Evolutionary conservation across 176 grass and related monocot genomes (phyloP).

Genomic region (Triticum aestivum): DNA sequence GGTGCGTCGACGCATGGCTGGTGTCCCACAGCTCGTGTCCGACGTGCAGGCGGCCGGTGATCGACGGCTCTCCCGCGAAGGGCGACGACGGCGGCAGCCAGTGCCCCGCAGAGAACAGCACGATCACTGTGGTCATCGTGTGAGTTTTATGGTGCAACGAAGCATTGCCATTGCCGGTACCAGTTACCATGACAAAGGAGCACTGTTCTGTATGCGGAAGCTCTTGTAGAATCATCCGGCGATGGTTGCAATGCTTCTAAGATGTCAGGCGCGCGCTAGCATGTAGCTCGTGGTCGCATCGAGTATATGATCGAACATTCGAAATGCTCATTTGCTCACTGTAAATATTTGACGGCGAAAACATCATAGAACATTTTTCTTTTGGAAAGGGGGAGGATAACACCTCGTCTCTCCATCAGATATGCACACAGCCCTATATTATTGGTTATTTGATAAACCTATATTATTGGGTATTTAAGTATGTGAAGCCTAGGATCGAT

Average conservation of each 20-base stretch:
- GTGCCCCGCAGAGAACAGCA: not conserved
- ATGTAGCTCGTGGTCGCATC: not conserved
- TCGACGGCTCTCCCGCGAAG: not conserved
- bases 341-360: not conserved
- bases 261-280: too few relatives aligned
- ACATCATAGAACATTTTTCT: too few relatives aligned
- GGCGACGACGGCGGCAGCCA: not conserved
- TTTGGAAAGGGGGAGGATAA: too few relatives aligned
- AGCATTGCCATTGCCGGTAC: not conserved
- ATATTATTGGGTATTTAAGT: too few relatives aligned
- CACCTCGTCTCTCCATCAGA: too few relatives aligned
- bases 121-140: constrained; percentile 27
- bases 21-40: constrained; percentile 64
- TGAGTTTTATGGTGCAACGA: not conserved
- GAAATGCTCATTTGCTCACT: not conserved
- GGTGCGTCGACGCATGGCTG: constrained; percentile 77
- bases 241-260: not conserved
- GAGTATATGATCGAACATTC: not conserved
- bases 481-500: too few relatives aligned
- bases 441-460: too few relatives aligned
- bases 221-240: constrained; percentile 14
- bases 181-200: not conserved
- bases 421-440: too few relatives aligned
- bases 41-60: constrained; percentile 52
- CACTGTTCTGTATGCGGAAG: not conserved